phyloP scores from a whole-genome alignment of 1,284 basidiomycete species.

The Laetiporus sulphureus region DNA sequence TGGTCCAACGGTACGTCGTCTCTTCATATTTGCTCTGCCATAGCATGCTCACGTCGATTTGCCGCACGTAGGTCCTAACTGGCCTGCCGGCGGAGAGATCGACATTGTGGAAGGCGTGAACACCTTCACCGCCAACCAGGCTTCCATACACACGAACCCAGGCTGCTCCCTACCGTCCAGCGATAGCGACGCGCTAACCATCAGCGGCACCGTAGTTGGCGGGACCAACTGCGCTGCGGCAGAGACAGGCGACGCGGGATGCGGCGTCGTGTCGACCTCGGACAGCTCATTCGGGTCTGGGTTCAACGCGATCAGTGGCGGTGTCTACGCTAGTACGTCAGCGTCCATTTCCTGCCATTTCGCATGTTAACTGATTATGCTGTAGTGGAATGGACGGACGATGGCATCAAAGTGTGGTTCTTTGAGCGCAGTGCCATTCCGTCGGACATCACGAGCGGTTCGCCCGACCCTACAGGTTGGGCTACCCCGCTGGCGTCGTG shows the following conservation, averaged over 20 bases:
- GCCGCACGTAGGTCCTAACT: conserved; percentile 44
- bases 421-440: conserved; percentile 72
- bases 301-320: conserved; percentile 71
- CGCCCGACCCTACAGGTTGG: conserved; percentile 70
- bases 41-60: not conserved
- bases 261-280: conserved; percentile 50
- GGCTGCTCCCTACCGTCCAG: conserved; percentile 63
- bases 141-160: conserved; percentile 69
- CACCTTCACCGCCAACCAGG: conserved; percentile 72
- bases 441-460: conserved; percentile 59
- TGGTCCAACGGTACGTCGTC: conserved; percentile 38
- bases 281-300: conserved; percentile 54
- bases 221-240: conserved; percentile 64
- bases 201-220: conserved; percentile 55
- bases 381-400: conserved; percentile 68
- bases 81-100: conserved; percentile 77
- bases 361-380: conserved; percentile 1
- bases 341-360: not conserved
- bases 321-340: conserved; percentile 73
- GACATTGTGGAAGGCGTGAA: conserved; percentile 84
- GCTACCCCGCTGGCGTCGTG: conserved; percentile 69
- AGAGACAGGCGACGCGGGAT: conserved; percentile 50
- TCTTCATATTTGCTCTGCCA: not conserved
- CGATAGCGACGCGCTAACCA: conserved; percentile 41
- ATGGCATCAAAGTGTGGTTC: conserved; percentile 76